Evolutionary conservation across 1,284 basidiomycete genomes (phyloP), one percentile per base, ranked within the genome.

Genomic region (Stereum hirsutum): DNA sequence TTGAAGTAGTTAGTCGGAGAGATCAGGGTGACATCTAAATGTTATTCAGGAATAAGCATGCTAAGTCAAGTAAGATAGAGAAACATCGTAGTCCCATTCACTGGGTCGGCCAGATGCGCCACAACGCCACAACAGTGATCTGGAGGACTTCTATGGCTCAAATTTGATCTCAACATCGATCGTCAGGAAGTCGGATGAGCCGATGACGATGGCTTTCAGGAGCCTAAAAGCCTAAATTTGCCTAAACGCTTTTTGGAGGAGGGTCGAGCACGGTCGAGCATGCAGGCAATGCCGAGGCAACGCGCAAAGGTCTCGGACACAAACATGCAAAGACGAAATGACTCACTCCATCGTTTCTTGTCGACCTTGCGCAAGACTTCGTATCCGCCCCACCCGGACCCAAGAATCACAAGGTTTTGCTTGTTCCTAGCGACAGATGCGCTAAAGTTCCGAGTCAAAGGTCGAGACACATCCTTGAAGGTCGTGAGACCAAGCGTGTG

Each of bases 351-450:
- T 44, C 71, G 66, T 51, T 75, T 78, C 59, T 80, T 83, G 58
- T 85, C 78, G 1, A 85, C 62, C 4, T 70, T 69, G 40, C 75
- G 64, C 26, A 85, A 66, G 4, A 89, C 63, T 50, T 81, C 80
- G 54, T 89, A 89, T 0, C 88, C 89, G 45, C 82, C 88, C 89
- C 88, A 92, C 19, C 89, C 89, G 6, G 81, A 84, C 2, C 89
- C 89, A 1, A 91, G 66, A 45, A 92, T 81, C n/a, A 91, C 78
- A 20, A 91, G 70, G 26, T 75, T 72, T 49, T 82, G 72, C 52
- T 79, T 82, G 37, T 54, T 54, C 5, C 50, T 31, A 2, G 50
- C 21, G 0, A 54, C 47, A 4, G 56, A 58, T 17, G 47, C 49
- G 44, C 53, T 56, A 46, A 59, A 58, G 1, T 46, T 43, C 15